A percentile compares a stretch with the other conserved stretches of the same genome.
Evolutionary conservation across 352 stramenopile species (phyloP).

Genomic region (Pythium sukuiense): DNA sequence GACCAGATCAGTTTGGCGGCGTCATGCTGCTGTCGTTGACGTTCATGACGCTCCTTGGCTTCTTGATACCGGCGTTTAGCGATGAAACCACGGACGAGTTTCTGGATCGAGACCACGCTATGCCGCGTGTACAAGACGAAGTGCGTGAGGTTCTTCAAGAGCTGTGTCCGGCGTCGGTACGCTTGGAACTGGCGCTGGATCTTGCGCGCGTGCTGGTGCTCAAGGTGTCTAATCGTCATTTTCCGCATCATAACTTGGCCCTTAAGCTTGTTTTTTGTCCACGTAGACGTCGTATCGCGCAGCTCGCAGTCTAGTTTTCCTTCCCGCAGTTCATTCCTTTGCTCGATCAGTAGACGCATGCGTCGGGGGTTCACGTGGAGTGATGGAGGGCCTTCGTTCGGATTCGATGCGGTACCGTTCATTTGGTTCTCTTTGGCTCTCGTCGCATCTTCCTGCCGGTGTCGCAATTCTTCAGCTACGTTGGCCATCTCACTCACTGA

Average conservation of each 20-base stretch:
- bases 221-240: constrained; percentile 35
- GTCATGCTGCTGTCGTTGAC: constrained; percentile 20
- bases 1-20: constrained; percentile 43
- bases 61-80: constrained; percentile 40
- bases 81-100: constrained; percentile 47
- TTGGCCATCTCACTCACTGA: constrained; percentile 20
- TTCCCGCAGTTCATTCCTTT: constrained; percentile 34
- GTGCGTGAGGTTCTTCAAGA: constrained; percentile 36
- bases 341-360: constrained; percentile 37
- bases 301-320: constrained; percentile 37
- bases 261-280: constrained; percentile 45
- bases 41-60: constrained; percentile 25
- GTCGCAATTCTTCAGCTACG: constrained; percentile 47
- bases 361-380: constrained; percentile 37
- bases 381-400: neutral
- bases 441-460: constrained; percentile 49
- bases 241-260: constrained; percentile 50
- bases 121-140: constrained; percentile 35
- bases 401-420: neutral
- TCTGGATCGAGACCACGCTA: constrained; percentile 52
- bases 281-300: constrained; percentile 22
- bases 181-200: constrained; percentile 60
- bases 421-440: constrained; percentile 6
- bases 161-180: constrained; percentile 34
- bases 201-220: constrained; percentile 43